phyloP scores from a whole-genome alignment of 2,329 filamentous ascomycete species.

The Paradendryphiella salina region DNA sequence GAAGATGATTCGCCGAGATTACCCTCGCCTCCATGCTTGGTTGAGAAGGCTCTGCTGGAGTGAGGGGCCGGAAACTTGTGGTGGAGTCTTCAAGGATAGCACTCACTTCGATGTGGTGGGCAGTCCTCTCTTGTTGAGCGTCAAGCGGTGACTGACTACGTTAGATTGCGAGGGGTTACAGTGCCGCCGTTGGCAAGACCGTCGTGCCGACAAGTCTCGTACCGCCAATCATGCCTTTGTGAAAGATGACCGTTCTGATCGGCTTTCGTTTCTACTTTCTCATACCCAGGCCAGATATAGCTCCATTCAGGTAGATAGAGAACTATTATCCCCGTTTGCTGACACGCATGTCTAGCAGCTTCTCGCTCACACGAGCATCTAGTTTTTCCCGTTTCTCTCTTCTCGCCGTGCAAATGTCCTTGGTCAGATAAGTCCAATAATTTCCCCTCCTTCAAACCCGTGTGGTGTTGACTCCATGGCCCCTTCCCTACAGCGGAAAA shows the following conservation, averaged over 20 bases:
- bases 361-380: too few relatives aligned
- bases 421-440: too few relatives aligned
- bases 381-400: too few relatives aligned
- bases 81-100: conserved; percentile 37
- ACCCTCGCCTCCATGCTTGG: conserved; percentile 79
- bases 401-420: too few relatives aligned
- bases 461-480: too few relatives aligned
- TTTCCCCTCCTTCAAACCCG: too few relatives aligned
- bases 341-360: too few relatives aligned
- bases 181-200: conserved; percentile 29
- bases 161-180: conserved; percentile 39
- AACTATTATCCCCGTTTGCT: too few relatives aligned
- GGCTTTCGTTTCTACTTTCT: too few relatives aligned
- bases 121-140: background rate
- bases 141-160: conserved; percentile 1
- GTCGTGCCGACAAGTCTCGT: conserved; percentile 28
- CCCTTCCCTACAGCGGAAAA: too few relatives aligned
- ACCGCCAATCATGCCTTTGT: conserved; percentile 27
- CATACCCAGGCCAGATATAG: too few relatives aligned
- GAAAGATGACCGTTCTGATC: background rate
- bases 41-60: conserved; percentile 84
- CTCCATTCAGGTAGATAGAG: too few relatives aligned
- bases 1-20: conserved; percentile 79
- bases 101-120: conserved; percentile 35
- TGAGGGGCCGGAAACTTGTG: conserved; percentile 30